Evolutionary conservation across 495 filamentous ascomycete species (phyloP).

Genomic region (Podospora sp.): DNA sequence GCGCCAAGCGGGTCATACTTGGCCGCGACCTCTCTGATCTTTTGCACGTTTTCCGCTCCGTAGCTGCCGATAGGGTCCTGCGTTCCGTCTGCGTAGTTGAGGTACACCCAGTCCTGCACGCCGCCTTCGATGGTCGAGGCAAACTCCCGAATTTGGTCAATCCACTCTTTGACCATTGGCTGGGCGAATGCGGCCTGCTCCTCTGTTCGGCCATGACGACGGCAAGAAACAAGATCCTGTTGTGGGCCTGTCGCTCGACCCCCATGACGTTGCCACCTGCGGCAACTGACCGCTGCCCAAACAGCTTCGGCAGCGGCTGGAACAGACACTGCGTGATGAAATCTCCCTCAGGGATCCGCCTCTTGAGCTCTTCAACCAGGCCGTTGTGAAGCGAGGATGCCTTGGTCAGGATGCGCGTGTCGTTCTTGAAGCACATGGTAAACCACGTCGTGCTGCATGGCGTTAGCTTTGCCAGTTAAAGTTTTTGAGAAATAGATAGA

Average conservation of each 20-base stretch:
- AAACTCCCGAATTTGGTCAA: slow-evolving; percentile 23
- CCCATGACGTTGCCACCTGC: slow-evolving; percentile 55
- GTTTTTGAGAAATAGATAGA: no score
- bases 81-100: slow-evolving; percentile 45
- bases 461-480: no score
- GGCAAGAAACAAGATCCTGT: slow-evolving; percentile 29
- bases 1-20: slow-evolving; percentile 55
- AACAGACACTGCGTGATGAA: slow-evolving; percentile 49
- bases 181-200: slow-evolving; percentile 29
- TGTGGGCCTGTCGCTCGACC: slow-evolving; percentile 40
- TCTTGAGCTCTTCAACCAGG: slow-evolving; percentile 26
- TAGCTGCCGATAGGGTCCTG: slow-evolving; percentile 54
- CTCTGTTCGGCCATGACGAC: slow-evolving; percentile 23
- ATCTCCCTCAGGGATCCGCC: slow-evolving; percentile 28
- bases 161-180: slow-evolving; percentile 17
- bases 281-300: slow-evolving; percentile 43
- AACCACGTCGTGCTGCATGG: neutral
- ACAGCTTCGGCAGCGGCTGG: slow-evolving; percentile 49
- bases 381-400: slow-evolving; percentile 29
- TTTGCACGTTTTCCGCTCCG: slow-evolving; percentile 45
- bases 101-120: slow-evolving; percentile 35
- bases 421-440: slow-evolving; percentile 4
- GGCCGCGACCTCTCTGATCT: slow-evolving; percentile 38
- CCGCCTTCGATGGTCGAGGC: slow-evolving; percentile 24
- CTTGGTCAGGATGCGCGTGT: slow-evolving; percentile 26